Percentiles rank a stretch among this genome's conserved stretches.
phyloP scores from a whole-genome alignment of 1,284 basidiomycete species.

The Sphaerobolus stellatus region DNA sequence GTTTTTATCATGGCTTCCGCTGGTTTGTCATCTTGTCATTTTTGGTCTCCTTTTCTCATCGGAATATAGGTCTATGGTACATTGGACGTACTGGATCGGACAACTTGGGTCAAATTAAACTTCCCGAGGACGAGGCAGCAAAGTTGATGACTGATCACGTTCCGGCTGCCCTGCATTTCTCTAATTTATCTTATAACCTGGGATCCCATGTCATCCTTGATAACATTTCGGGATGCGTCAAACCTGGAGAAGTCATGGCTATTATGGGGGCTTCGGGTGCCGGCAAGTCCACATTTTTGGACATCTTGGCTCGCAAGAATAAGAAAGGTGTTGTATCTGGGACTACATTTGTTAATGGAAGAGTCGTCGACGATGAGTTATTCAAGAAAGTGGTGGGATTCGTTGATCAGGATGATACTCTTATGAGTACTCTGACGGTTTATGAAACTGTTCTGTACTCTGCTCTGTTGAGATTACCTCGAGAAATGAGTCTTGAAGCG shows the following conservation, averaged over 20 bases:
- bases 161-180: slow-evolving; percentile 89
- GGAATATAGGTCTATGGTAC: slow-evolving; percentile 77
- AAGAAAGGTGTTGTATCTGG: slow-evolving; percentile 82
- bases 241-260: slow-evolving; percentile 87
- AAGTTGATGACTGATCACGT: slow-evolving; percentile 93
- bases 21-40: slow-evolving; percentile 31
- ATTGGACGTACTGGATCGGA: slow-evolving; percentile 70
- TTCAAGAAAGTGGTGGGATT: slow-evolving; percentile 90
- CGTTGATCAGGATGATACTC: slow-evolving; percentile 97
- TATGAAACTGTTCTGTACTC: slow-evolving; percentile 97
- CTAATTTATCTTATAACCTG: slow-evolving; percentile 78
- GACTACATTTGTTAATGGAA: slow-evolving; percentile 82
- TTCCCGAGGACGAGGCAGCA: slow-evolving; percentile 79
- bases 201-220: slow-evolving; percentile 71
- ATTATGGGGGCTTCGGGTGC: slow-evolving; percentile 97
- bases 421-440: slow-evolving; percentile 95
- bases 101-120: slow-evolving; percentile 69
- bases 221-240: slow-evolving; percentile 77
- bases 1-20: slow-evolving; percentile 57
- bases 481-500: slow-evolving; percentile 92
- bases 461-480: slow-evolving; percentile 83
- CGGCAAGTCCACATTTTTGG: slow-evolving; percentile 94
- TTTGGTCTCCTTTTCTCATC: neutral
- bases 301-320: slow-evolving; percentile 88
- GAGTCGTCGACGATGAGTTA: slow-evolving; percentile 69